Evolutionary conservation across 345 rosid genomes (phyloP).

Genomic region (Acer yangbiense): DNA sequence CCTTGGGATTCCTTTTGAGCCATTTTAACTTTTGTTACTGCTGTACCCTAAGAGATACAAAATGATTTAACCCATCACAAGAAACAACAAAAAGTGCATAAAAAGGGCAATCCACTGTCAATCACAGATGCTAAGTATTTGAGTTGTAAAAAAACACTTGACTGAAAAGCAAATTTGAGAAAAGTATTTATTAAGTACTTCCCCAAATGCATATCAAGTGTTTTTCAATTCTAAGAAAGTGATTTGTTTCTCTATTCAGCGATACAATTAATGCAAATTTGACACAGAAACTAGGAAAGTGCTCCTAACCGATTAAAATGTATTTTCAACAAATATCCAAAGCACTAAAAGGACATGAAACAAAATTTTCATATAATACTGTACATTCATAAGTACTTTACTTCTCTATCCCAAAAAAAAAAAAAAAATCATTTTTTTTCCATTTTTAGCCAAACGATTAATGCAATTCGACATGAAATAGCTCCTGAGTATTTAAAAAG

Average conservation of each 20-base stretch:
- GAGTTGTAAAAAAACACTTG: background rate
- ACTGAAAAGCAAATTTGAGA: background rate
- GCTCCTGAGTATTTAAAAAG: background rate
- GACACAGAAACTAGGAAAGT: no score
- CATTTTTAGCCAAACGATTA: background rate
- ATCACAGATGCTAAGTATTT: background rate
- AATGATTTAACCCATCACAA: constrained; percentile 26
- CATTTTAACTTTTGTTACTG: constrained; percentile 92
- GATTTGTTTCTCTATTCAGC: background rate
- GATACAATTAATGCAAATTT: background rate
- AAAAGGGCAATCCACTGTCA: background rate
- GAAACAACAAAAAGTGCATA: constrained; percentile 1
- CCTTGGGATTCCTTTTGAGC: constrained; percentile 95
- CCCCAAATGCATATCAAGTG: background rate
- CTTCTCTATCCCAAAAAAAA: no score
- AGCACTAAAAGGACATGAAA: background rate
- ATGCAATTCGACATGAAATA: background rate
- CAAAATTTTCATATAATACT: background rate
- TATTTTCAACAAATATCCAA: background rate
- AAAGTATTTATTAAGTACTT: background rate
- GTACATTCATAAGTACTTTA: no score
- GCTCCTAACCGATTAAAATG: background rate
- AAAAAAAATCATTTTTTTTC: no score
- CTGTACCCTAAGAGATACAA: constrained; percentile 71
- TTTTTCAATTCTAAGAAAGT: background rate